Percentiles rank a stretch among this genome's conserved stretches.
Conservation (phyloP, 305 asterid species). For the Solanum hybrid region DNA sequence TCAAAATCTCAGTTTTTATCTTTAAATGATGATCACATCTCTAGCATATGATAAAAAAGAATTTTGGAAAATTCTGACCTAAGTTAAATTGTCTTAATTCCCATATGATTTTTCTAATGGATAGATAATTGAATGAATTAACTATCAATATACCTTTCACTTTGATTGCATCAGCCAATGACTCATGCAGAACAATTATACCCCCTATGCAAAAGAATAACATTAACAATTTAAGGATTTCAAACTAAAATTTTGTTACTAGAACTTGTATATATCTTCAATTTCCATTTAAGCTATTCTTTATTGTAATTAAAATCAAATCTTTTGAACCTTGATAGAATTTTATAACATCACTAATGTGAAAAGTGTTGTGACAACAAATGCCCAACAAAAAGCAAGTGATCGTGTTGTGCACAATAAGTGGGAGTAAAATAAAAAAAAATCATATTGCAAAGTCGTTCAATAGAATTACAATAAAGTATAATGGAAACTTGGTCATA, state of each 20-base stretch:
- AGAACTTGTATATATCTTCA: no score
- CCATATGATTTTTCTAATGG: background rate
- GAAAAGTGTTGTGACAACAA: background rate
- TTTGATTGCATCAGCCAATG: background rate
- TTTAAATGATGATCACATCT: background rate
- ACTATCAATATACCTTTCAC: background rate
- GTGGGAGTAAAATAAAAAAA: background rate
- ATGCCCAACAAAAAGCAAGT: background rate
- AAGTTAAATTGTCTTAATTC: background rate
- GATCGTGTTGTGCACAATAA: background rate
- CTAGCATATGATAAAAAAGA: background rate
- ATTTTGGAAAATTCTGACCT: background rate
- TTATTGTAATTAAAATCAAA: background rate
- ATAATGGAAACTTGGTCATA: background rate
- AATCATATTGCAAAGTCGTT: background rate
- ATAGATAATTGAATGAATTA: background rate
- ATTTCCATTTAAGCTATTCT: background rate
- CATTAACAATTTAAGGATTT: background rate
- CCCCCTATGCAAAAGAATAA: background rate
- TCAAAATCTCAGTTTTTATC: background rate
- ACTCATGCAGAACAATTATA: background rate
- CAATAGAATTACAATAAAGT: background rate
- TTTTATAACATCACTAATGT: background rate
- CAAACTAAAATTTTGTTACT: background rate
- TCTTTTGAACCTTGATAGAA: background rate